Percentiles rank a stretch among this genome's conserved stretches.
These are phyloP conservation scores for Fusarium pseudocircinatum DNA, from an alignment of 2,329 filamentous ascomycete genomes.

Conservation along the genomic window DNA sequence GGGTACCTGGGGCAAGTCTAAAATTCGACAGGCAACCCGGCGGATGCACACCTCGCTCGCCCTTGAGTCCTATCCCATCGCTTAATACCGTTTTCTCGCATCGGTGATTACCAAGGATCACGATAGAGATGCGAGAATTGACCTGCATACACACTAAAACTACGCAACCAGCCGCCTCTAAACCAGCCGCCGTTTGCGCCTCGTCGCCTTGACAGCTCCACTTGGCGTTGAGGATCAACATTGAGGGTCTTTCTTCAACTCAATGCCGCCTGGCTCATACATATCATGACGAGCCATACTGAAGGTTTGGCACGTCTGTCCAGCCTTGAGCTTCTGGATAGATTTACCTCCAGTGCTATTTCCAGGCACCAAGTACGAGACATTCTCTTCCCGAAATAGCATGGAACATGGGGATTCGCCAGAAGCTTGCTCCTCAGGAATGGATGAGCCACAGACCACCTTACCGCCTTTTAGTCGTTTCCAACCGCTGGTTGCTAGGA, in stretches of 20 bases:
- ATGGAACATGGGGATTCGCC: not conserved
- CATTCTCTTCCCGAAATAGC: slow-evolving; percentile 9
- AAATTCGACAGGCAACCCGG: not conserved
- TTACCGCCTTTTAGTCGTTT: slow-evolving; percentile 19
- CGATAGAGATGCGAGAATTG: slow-evolving; percentile 16
- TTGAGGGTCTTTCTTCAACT: slow-evolving; percentile 31
- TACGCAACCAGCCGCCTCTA: slow-evolving; percentile 34
- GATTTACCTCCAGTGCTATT: slow-evolving; percentile 3
- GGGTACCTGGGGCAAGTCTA: not conserved
- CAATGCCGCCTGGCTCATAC: slow-evolving; percentile 15
- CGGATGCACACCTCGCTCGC: slow-evolving; percentile 1
- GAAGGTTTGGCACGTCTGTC: slow-evolving; percentile 11
- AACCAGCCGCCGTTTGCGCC: slow-evolving; percentile 43
- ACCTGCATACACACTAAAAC: slow-evolving; percentile 27
- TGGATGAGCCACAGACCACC: slow-evolving; percentile 14
- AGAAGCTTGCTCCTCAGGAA: slow-evolving; percentile 11
- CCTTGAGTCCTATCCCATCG: slow-evolving; percentile 11
- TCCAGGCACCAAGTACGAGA: slow-evolving; percentile 15
- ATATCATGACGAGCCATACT: not conserved
- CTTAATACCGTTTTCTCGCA: slow-evolving; percentile 20
- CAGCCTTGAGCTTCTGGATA: slow-evolving; percentile 5
- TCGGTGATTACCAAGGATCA: slow-evolving; percentile 4
- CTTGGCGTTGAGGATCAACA: slow-evolving; percentile 36
- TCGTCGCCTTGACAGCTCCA: slow-evolving; percentile 40
- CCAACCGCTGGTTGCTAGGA: slow-evolving; percentile 12